These are phyloP conservation scores for Lepidium didymum DNA, from an alignment of 345 rosid species.

Conservation along the genomic window DNA sequence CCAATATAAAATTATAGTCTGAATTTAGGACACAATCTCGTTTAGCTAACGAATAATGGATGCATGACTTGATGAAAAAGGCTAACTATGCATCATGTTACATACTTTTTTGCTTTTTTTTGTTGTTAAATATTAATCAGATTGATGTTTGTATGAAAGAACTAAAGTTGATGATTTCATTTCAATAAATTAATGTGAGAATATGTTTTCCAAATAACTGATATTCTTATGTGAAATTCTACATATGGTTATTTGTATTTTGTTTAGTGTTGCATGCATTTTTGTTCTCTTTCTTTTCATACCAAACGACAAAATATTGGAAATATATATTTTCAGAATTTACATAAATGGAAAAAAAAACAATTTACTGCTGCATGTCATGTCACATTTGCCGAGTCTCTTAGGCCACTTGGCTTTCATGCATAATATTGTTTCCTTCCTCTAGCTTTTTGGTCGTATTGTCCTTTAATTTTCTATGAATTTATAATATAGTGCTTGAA, in stretches of 20 bases:
- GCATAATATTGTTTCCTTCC: neutral
- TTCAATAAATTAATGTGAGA: neutral
- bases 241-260: neutral
- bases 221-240: neutral
- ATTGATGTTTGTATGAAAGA: neutral
- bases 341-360: neutral
- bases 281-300: neutral
- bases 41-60: neutral
- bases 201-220: neutral
- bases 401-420: slow-evolving; percentile 25
- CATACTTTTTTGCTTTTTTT: too few species aligned
- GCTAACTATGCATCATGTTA: too few species aligned
- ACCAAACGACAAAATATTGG: neutral
- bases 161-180: neutral
- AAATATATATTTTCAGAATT: neutral
- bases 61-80: neutral
- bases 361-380: neutral
- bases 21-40: neutral
- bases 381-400: neutral
- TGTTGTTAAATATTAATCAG: neutral
- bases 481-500: neutral
- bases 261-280: neutral
- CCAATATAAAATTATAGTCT: neutral
- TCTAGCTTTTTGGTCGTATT: neutral
- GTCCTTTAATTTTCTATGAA: neutral